Percentiles rank a stretch among this genome's conserved stretches.
These are phyloP conservation scores for Hordeum pubiflorum DNA, from an alignment of 202 grass and related monocot species.

Conservation along the genomic window DNA sequence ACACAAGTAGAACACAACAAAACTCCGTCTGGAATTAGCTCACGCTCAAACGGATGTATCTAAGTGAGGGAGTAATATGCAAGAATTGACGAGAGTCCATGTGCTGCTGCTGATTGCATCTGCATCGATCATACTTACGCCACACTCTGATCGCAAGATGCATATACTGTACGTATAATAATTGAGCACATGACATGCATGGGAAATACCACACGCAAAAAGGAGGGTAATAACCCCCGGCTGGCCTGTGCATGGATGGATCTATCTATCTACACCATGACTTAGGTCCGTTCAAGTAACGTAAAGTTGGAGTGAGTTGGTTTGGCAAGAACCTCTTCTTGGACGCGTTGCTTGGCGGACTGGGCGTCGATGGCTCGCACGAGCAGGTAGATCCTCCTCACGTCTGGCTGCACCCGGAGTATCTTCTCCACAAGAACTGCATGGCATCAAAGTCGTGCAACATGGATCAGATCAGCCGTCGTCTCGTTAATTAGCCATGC, in stretches of 20 bases:
- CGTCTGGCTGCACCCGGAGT: slow-evolving; percentile 55
- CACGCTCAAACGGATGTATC: too few species aligned
- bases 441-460: background rate
- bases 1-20: too few species aligned
- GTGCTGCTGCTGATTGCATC: too few species aligned
- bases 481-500: background rate
- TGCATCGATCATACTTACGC: background rate
- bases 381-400: slow-evolving; percentile 59
- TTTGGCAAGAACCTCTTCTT: slow-evolving; percentile 36
- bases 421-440: slow-evolving; percentile 84
- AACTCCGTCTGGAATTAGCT: too few species aligned
- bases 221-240: too few species aligned
- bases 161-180: background rate
- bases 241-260: too few species aligned
- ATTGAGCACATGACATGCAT: background rate
- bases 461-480: background rate
- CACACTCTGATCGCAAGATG: background rate
- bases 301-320: background rate
- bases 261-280: too few species aligned
- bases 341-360: slow-evolving; percentile 52
- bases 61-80: too few species aligned
- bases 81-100: too few species aligned
- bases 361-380: slow-evolving; percentile 37
- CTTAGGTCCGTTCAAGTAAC: too few species aligned
- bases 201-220: background rate